Conservation (phyloP, 2,329 filamentous ascomycete species). For the Calonectria pseudoreteaudii region DNA sequence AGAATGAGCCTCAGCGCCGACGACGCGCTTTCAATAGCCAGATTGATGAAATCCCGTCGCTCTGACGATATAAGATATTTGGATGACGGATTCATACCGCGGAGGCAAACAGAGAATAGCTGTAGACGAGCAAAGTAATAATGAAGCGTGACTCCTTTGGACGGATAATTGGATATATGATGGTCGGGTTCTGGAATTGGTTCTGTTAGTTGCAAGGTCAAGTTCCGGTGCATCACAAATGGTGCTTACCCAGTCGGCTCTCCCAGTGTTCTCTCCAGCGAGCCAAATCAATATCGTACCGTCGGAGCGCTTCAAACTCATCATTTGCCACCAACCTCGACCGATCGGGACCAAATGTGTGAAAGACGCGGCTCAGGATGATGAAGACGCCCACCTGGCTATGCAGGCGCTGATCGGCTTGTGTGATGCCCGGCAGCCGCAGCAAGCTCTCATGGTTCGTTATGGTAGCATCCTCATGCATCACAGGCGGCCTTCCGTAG, state of each 20-base stretch:
- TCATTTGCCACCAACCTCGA: constrained; percentile 49
- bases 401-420: constrained; percentile 66
- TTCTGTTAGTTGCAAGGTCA: background rate
- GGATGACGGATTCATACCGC: constrained; percentile 43
- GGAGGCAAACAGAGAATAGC: constrained; percentile 61
- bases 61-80: constrained; percentile 58
- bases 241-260: constrained; percentile 45
- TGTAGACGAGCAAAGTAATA: constrained; percentile 64
- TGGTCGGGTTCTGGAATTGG: constrained; percentile 53
- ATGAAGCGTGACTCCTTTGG: constrained; percentile 61
- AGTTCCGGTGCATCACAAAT: constrained; percentile 24
- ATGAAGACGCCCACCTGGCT: constrained; percentile 71
- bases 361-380: constrained; percentile 69
- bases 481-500: constrained; percentile 69
- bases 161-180: constrained; percentile 60
- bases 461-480: constrained; percentile 68
- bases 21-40: constrained; percentile 51
- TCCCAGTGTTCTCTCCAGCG: constrained; percentile 53
- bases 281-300: constrained; percentile 47
- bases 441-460: constrained; percentile 68
- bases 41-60: constrained; percentile 57
- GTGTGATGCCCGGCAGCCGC: constrained; percentile 59
- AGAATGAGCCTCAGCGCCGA: constrained; percentile 46
- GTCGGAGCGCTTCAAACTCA: constrained; percentile 47
- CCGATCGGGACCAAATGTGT: constrained; percentile 68